phyloP scores from a whole-genome alignment of 495 filamentous ascomycete species.

The Hapsidospora chrysogenum region DNA sequence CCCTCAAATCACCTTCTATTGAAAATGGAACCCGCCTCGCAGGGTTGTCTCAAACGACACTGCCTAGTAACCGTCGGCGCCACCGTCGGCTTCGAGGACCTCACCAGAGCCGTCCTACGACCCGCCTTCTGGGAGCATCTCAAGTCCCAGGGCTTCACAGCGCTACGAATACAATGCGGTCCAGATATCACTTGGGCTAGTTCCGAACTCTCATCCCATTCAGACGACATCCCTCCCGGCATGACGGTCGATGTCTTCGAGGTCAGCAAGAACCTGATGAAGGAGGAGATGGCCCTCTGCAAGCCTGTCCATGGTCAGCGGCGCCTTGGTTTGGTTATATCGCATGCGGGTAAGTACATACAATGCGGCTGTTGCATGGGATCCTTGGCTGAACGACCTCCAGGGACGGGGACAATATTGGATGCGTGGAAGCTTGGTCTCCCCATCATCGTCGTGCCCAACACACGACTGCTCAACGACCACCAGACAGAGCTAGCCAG shows the following conservation, averaged over 20 bases:
- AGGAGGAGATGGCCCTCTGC: slow-evolving; percentile 32
- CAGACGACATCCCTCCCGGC: slow-evolving; percentile 4
- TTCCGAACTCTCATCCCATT: slow-evolving; percentile 6
- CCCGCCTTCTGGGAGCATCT: slow-evolving; percentile 43
- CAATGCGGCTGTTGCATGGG: neutral
- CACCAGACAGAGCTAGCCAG: slow-evolving; percentile 80
- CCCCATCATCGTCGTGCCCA: slow-evolving; percentile 73
- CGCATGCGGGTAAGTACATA: slow-evolving; percentile 59
- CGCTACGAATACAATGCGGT: slow-evolving; percentile 65
- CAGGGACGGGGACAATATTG: slow-evolving; percentile 81
- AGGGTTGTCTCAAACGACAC: neutral
- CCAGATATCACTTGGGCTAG: slow-evolving; percentile 23
- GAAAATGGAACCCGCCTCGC: too few relatives aligned
- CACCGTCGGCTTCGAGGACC: slow-evolving; percentile 61
- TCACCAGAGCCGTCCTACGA: slow-evolving; percentile 49
- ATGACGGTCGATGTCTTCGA: slow-evolving; percentile 45
- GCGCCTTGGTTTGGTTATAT: slow-evolving; percentile 53
- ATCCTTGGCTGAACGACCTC: slow-evolving; percentile 2
- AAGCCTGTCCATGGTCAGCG: slow-evolving; percentile 10
- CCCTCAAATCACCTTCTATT: too few relatives aligned
- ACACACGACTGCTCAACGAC: slow-evolving; percentile 67
- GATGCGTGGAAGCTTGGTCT: slow-evolving; percentile 52
- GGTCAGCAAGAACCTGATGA: slow-evolving; percentile 42
- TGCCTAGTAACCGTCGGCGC: slow-evolving; percentile 80
- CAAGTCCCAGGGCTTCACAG: slow-evolving; percentile 35